Percentiles rank a stretch among this genome's conserved stretches.
These are phyloP conservation scores for Fusarium illudens DNA, from an alignment of 2,329 filamentous ascomycete species.

Conservation along the genomic window DNA sequence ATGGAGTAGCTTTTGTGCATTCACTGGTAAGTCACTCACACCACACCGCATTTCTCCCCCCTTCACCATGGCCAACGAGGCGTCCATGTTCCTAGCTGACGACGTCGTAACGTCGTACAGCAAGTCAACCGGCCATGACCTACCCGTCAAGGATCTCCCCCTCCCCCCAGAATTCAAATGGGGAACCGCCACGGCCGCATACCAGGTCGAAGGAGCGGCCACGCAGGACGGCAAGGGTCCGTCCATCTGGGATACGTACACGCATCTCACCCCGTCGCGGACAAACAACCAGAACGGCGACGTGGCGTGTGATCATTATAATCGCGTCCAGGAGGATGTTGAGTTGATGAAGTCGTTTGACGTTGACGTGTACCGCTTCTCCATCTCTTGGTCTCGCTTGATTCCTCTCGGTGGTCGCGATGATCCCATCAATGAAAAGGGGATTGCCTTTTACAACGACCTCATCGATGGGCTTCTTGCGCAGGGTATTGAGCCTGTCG, in stretches of 20 bases:
- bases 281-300: constrained; percentile 51
- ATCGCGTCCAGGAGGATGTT: constrained; percentile 58
- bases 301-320: constrained; percentile 51
- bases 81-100: constrained; percentile 3
- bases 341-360: constrained; percentile 63
- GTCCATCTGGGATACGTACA: constrained; percentile 44
- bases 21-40: background rate
- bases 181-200: constrained; percentile 50
- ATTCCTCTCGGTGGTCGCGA: constrained; percentile 57
- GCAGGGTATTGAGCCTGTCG: background rate
- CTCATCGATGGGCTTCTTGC: background rate
- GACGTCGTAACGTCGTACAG: background rate
- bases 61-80: constrained; percentile 3
- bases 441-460: background rate
- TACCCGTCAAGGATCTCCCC: constrained; percentile 12
- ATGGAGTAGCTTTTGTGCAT: background rate
- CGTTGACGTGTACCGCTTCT: constrained; percentile 68
- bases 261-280: background rate
- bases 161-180: constrained; percentile 47
- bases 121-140: background rate
- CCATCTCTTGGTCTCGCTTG: constrained; percentile 69
- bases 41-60: background rate
- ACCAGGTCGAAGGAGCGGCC: constrained; percentile 50
- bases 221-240: constrained; percentile 47
- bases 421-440: background rate